phyloP scores from a whole-genome alignment of 2,329 filamentous ascomycete genomes.

The Albophoma yamanashiensis region DNA sequence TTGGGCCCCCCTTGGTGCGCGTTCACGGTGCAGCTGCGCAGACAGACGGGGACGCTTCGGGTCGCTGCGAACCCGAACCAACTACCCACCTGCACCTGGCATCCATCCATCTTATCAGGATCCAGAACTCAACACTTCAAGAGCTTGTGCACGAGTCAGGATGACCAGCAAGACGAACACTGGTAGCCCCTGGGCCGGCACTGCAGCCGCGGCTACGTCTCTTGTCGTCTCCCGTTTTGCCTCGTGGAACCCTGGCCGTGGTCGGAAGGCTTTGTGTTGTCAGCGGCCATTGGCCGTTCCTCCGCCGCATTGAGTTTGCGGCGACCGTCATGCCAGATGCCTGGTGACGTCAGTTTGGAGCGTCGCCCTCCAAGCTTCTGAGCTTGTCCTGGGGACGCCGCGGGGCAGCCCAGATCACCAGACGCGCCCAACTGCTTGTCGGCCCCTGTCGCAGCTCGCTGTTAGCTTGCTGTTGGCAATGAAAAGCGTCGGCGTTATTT shows the following conservation, averaged over 20 bases:
- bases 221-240: background rate
- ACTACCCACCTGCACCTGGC: too few relatives aligned
- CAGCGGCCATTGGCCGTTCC: background rate
- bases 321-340: background rate
- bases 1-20: too few relatives aligned
- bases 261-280: background rate
- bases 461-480: background rate
- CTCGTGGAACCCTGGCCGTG: background rate
- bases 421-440: background rate
- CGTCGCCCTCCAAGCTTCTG: background rate
- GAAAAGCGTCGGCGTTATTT: background rate
- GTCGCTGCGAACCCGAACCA: background rate
- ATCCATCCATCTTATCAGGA: background rate
- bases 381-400: background rate
- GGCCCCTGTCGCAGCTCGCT: background rate
- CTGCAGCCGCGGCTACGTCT: background rate
- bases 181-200: background rate
- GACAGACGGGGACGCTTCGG: too few relatives aligned
- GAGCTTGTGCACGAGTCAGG: background rate
- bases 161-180: background rate
- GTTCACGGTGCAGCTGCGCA: too few relatives aligned
- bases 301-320: background rate
- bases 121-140: too few relatives aligned
- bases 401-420: background rate
- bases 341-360: background rate